Percentiles rank a stretch among this genome's conserved stretches.
These are phyloP conservation scores for Arthrobotrys pseudoclavata DNA, from an alignment of 2,329 filamentous ascomycete species.

Conservation along the genomic window DNA sequence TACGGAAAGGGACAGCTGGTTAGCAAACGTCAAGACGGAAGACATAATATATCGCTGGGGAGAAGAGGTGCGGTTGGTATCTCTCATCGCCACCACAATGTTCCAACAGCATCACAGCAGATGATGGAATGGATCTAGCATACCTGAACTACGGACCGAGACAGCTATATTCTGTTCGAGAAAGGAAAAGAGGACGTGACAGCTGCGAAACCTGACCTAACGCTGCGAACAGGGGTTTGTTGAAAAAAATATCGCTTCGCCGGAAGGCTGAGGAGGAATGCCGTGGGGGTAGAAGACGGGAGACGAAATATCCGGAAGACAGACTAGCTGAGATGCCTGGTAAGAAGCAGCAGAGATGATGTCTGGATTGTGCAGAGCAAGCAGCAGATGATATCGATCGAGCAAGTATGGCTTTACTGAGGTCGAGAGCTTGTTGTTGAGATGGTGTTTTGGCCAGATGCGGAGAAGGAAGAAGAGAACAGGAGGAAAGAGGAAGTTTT, in stretches of 20 bases:
- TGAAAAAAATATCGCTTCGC: constrained; percentile 52
- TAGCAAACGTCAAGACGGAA: constrained; percentile 19
- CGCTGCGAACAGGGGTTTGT: constrained; percentile 45
- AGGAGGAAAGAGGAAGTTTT: constrained; percentile 25
- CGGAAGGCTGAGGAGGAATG: constrained; percentile 58
- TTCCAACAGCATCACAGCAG: constrained; percentile 19
- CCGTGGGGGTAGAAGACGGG: constrained; percentile 31
- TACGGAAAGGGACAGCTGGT: constrained; percentile 27
- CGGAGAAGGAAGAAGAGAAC: constrained; percentile 40
- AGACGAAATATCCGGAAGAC: constrained; percentile 37
- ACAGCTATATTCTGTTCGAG: constrained; percentile 41
- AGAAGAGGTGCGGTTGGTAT: background rate
- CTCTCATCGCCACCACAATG: constrained; percentile 7
- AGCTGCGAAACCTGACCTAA: constrained; percentile 44
- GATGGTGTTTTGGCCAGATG: constrained; percentile 49
- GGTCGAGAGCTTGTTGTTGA: constrained; percentile 24
- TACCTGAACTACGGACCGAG: constrained; percentile 54
- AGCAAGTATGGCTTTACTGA: constrained; percentile 2
- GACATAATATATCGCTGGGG: constrained; percentile 21
- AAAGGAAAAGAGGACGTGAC: constrained; percentile 56
- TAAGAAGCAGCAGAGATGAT: constrained; percentile 29
- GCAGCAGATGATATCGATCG: constrained; percentile 14
- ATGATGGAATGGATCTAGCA: constrained; percentile 44
- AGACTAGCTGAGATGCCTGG: constrained; percentile 22
- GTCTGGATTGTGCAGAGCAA: background rate